These are phyloP conservation scores for Pelargonium cotyledonis DNA, from an alignment of 441 rosid genomes.

Conservation along the genomic window DNA sequence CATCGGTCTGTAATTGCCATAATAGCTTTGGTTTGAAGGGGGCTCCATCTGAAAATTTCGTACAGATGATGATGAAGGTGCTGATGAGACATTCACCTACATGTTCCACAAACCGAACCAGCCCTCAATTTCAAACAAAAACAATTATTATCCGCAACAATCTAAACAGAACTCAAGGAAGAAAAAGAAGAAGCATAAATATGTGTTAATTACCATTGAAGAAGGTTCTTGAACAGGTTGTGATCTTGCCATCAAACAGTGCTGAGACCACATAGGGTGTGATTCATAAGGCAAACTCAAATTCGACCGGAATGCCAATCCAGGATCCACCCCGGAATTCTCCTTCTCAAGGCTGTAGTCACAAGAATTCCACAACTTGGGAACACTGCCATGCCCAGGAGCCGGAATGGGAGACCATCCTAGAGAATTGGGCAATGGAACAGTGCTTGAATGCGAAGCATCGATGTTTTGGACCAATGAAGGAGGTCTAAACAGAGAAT, in stretches of 20 bases:
- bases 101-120: neutral
- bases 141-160: neutral
- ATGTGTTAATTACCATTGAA: conserved; percentile 2
- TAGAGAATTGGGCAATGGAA: conserved; percentile 18
- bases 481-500: conserved; percentile 1
- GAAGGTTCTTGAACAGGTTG: conserved; percentile 18
- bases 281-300: conserved; percentile 4
- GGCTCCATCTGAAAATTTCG: conserved; percentile 8
- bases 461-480: neutral
- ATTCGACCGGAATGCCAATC: neutral
- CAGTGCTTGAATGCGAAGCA: conserved; percentile 14
- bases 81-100: conserved; percentile 7
- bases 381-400: neutral
- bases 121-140: neutral
- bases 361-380: conserved; percentile 27
- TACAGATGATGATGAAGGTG: conserved; percentile 3
- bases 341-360: conserved; percentile 26
- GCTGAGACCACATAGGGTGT: conserved; percentile 33
- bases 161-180: neutral
- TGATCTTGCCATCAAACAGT: conserved; percentile 29
- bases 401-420: conserved; percentile 3
- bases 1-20: conserved; percentile 5
- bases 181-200: neutral
- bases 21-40: conserved; percentile 9
- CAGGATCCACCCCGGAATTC: conserved; percentile 14